Evolutionary conservation across 371 early-diverging fungal species (phyloP).

Genomic region (Batkoa obscura): DNA sequence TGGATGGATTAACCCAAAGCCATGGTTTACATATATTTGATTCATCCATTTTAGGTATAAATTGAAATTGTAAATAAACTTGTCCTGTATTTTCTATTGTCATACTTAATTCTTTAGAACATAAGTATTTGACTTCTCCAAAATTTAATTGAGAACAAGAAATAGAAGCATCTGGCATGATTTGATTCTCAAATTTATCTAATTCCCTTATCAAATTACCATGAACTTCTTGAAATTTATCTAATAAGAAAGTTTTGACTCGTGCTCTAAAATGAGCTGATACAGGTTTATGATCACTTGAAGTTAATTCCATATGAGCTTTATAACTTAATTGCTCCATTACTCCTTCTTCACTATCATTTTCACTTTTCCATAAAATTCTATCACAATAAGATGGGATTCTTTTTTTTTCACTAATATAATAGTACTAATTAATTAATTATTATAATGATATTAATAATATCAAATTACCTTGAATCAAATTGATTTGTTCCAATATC

Average conservation of each 20-base stretch:
- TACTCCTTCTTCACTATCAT: too few relatives aligned
- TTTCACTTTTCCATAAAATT: conserved; percentile 52
- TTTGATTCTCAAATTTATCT: conserved; percentile 58
- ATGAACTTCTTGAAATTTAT: conserved; percentile 20
- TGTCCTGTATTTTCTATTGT: conserved; percentile 57
- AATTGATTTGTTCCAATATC: conserved; percentile 65
- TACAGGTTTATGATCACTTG: conserved; percentile 91
- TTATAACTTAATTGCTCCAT: conserved; percentile 27
- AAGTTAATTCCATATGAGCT: conserved; percentile 35
- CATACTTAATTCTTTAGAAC: conserved; percentile 28
- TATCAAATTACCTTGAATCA: conserved; percentile 60
- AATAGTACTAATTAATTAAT: not conserved
- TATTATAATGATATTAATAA: too few relatives aligned
- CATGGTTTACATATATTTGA: conserved; percentile 32
- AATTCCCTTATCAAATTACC: conserved; percentile 44
- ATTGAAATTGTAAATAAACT: conserved; percentile 40
- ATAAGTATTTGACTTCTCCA: conserved; percentile 49
- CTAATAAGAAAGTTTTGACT: not conserved
- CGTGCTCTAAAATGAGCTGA: conserved; percentile 29
- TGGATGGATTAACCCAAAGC: conserved; percentile 38
- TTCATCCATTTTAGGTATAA: conserved; percentile 40
- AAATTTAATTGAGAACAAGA: conserved; percentile 41
- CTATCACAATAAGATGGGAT: conserved; percentile 77
- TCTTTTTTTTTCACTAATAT: conserved; percentile 53
- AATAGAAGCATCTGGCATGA: conserved; percentile 48